Evolutionary conservation across 805 yeast species (phyloP).

Genomic region (Candida silvicultrix): DNA sequence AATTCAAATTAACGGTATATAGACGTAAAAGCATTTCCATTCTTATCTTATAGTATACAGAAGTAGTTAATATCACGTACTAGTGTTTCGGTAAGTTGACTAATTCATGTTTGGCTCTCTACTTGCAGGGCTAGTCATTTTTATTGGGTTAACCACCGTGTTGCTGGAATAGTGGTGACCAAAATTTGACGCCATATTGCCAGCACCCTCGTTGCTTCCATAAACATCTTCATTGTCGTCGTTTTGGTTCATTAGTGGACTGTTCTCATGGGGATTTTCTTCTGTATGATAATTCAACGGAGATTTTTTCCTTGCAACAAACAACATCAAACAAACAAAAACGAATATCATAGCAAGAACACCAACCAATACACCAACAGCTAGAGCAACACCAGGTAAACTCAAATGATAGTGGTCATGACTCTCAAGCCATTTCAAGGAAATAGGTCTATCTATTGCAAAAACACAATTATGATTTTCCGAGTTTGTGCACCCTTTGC

Average conservation of each 20-base stretch:
- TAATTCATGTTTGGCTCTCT: not conserved
- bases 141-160: not conserved
- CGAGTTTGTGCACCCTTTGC: conserved; percentile 52
- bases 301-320: conserved; percentile 24
- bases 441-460: conserved; percentile 61
- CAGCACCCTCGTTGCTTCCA: too few relatives aligned
- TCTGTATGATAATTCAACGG: not conserved
- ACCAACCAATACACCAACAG: conserved; percentile 62
- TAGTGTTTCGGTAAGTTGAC: not conserved
- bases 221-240: not conserved
- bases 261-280: not conserved
- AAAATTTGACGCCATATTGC: not conserved
- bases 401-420: conserved; percentile 47
- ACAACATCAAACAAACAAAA: conserved; percentile 30
- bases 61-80: too few relatives aligned
- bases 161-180: not conserved
- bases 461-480: conserved; percentile 45
- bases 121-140: not conserved
- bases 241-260: not conserved
- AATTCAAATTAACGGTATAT: too few relatives aligned
- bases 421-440: conserved; percentile 53
- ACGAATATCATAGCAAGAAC: conserved; percentile 32
- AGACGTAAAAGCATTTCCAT: too few relatives aligned
- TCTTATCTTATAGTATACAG: too few relatives aligned
- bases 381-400: conserved; percentile 62